Percentiles rank a stretch among this genome's conserved stretches.
Evolutionary conservation across 495 filamentous ascomycete genomes (phyloP).

Genomic region (Evansstolkia leycettana): DNA sequence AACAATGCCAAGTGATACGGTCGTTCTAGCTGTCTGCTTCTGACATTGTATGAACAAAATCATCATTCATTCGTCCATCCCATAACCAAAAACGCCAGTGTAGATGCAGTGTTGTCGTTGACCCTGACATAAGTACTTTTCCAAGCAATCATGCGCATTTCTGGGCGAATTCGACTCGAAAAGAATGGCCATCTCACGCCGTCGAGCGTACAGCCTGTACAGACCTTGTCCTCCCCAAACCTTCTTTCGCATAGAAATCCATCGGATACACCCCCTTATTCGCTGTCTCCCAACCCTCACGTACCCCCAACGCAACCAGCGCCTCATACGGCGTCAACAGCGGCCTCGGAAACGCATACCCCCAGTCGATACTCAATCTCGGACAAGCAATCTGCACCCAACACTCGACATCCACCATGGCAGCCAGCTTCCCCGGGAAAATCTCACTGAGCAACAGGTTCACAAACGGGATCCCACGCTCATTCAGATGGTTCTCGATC

Average conservation of each 20-base stretch:
- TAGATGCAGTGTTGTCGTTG: too few species aligned
- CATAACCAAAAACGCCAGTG: too few species aligned
- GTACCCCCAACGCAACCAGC: slow-evolving; percentile 68
- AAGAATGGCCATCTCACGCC: slow-evolving; percentile 6
- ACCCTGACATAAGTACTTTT: too few species aligned
- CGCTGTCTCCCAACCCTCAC: slow-evolving; percentile 58
- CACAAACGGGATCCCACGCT: slow-evolving; percentile 61
- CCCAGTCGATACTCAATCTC: slow-evolving; percentile 93
- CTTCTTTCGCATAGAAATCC: slow-evolving; percentile 95
- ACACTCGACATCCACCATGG: slow-evolving; percentile 87
- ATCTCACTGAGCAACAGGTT: slow-evolving; percentile 85
- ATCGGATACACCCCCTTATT: slow-evolving; percentile 80
- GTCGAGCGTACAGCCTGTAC: slow-evolving; percentile 15
- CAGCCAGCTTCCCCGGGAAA: slow-evolving; percentile 84
- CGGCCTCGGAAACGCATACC: slow-evolving; percentile 85
- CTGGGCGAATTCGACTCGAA: background rate
- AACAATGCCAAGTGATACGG: too few species aligned
- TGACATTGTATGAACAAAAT: too few species aligned
- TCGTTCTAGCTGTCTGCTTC: too few species aligned
- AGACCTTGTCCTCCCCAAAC: slow-evolving; percentile 66
- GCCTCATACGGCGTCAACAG: slow-evolving; percentile 92
- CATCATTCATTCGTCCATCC: too few species aligned
- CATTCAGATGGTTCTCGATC: slow-evolving; percentile 63
- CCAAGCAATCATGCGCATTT: too few species aligned
- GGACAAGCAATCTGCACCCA: slow-evolving; percentile 99